Evolutionary conservation across 2,329 filamentous ascomycete genomes (phyloP).

Genomic region (Pseudogymnoascus verrucosus): DNA sequence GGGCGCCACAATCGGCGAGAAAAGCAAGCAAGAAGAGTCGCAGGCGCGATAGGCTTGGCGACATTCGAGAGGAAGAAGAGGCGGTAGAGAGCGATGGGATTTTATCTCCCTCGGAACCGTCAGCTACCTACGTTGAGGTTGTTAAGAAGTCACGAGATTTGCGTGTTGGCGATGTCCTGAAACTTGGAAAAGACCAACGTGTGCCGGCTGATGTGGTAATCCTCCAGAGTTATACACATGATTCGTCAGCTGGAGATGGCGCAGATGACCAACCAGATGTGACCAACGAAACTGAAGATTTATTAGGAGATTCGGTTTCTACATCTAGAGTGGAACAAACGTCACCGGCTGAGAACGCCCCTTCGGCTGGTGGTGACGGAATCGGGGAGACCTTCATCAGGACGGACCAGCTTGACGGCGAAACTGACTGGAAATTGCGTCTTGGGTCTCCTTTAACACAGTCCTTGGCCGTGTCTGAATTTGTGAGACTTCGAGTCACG

Average conservation of each 20-base stretch:
- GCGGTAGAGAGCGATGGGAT: constrained; percentile 37
- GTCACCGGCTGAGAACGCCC: constrained; percentile 16
- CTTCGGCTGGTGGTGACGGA: constrained; percentile 24
- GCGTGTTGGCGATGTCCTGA: constrained; percentile 91
- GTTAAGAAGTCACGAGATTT: constrained; percentile 79
- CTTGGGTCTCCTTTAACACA: constrained; percentile 82
- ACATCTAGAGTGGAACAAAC: constrained; percentile 22
- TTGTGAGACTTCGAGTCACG: constrained; percentile 61
- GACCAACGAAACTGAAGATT: constrained; percentile 17
- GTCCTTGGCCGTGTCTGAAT: constrained; percentile 61
- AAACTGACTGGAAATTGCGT: constrained; percentile 97
- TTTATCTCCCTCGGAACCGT: constrained; percentile 33
- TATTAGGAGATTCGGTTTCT: constrained; percentile 26
- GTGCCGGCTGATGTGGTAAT: constrained; percentile 93
- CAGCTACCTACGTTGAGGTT: constrained; percentile 54
- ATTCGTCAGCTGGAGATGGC: constrained; percentile 33
- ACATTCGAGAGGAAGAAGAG: constrained; percentile 64
- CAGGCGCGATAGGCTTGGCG: constrained; percentile 43
- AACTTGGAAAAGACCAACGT: constrained; percentile 83
- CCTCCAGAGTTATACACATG: constrained; percentile 66
- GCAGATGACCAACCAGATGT: constrained; percentile 18
- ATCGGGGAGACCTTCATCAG: constrained; percentile 88
- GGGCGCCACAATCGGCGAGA: constrained; percentile 39
- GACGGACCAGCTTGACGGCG: constrained; percentile 93
- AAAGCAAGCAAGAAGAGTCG: constrained; percentile 31